Evolutionary conservation across 768 basidiomycete genomes (phyloP), one percentile per base, ranked within the genome.

Genomic region (Leccinum incarnatum): DNA sequence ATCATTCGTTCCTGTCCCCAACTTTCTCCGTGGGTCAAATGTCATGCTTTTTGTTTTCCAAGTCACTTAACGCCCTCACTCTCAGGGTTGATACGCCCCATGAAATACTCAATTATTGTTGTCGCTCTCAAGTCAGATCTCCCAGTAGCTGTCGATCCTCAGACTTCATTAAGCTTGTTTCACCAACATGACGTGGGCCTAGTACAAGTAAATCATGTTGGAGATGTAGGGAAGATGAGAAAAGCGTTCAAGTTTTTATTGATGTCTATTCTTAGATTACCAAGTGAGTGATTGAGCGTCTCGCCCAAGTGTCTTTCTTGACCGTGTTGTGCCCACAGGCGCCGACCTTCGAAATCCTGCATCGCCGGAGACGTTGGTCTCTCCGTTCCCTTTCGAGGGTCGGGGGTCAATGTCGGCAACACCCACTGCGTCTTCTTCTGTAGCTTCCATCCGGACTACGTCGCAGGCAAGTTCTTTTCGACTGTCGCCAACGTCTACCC

Each of bases 91-190:
- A 87, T 84, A 72, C 76, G 75, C 65, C 76, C 79, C 53, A 74
- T 84, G 67, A 81, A 81, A 58, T 74, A 89, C 37, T 83, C 89
- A 9, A 75, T 83, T 25, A 79, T 96, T 48, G 89, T 93, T 12
- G 77, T 98, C 14, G 93, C 91, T 4, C 93, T 94, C 77, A 98
- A 97, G 72, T 86, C 87, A 5, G 91, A 96, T 67, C 75, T 88
- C 19, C 78, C 78, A 19, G 77, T 76, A 40, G 76, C 76, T 42
- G 77, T 92, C n/a, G 80, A 87, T 62, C 83, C 88, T 10, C 74
- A 78, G 54, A 73, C 73, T 50, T 86, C 84, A 4, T 64, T 76
- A 21, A 75, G 73, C 19, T 70, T 86, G 45, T 77, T 89, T 45
- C 74, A 79, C 34, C 74, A 77, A 34, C 88, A 88, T 70, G 87